A percentile compares a stretch with the other conserved stretches of the same genome.
Conservation (phyloP, 2,329 filamentous ascomycete species). For the Emericellopsis atlantica region DNA sequence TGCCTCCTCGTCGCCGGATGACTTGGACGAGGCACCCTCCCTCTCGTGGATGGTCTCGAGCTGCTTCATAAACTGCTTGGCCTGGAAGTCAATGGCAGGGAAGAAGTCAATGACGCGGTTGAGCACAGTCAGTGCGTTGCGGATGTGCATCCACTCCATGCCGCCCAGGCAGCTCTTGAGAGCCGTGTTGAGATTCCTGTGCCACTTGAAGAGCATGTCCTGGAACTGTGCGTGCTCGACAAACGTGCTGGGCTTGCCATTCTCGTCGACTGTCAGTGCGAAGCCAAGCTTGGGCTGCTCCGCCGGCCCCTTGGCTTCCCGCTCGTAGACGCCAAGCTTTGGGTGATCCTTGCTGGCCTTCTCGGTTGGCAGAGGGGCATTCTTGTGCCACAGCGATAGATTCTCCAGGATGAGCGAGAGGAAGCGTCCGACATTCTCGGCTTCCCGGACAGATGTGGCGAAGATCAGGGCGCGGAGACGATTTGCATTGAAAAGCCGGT, state of each 20-base stretch:
- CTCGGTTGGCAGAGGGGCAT: slow-evolving; percentile 41
- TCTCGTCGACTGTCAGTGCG: slow-evolving; percentile 54
- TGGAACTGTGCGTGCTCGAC: slow-evolving; percentile 81
- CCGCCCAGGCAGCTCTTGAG: slow-evolving; percentile 72
- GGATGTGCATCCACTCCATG: slow-evolving; percentile 93
- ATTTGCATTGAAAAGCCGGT: slow-evolving; percentile 74
- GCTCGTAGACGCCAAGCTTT: slow-evolving; percentile 68
- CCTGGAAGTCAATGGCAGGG: slow-evolving; percentile 84
- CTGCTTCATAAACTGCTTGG: slow-evolving; percentile 49
- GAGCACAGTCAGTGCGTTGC: slow-evolving; percentile 84
- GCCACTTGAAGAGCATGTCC: slow-evolving; percentile 79
- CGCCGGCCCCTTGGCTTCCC: slow-evolving; percentile 49
- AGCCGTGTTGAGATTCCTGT: slow-evolving; percentile 66
- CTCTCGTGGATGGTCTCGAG: slow-evolving; percentile 54
- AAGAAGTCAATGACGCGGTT: slow-evolving; percentile 72
- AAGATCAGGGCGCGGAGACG: slow-evolving; percentile 75
- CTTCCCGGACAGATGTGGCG: slow-evolving; percentile 78
- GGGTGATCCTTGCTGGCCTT: slow-evolving; percentile 21
- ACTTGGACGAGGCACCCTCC: slow-evolving; percentile 37
- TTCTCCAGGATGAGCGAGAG: slow-evolving; percentile 72
- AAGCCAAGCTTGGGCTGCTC: slow-evolving; percentile 60
- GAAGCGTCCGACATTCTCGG: slow-evolving; percentile 87
- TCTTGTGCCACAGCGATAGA: slow-evolving; percentile 71
- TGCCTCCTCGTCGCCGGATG: slow-evolving; percentile 33
- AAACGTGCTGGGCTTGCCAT: slow-evolving; percentile 55